Evolutionary conservation across 73 alveolate species (phyloP).

Genomic region (Symbiodinium natans): DNA sequence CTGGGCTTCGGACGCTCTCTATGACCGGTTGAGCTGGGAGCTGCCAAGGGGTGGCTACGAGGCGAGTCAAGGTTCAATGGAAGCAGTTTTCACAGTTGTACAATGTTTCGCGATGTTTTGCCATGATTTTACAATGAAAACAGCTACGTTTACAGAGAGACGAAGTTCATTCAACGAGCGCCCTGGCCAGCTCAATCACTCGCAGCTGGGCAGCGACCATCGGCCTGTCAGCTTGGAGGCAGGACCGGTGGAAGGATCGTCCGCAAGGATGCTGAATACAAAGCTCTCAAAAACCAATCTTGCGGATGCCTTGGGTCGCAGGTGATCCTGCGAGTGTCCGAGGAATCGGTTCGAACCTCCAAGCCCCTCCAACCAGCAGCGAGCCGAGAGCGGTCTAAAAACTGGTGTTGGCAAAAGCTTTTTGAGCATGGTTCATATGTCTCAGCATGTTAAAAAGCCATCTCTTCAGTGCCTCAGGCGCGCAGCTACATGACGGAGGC

Average conservation of each 20-base stretch:
- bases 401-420: too few relatives aligned
- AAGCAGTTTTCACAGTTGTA: too few relatives aligned
- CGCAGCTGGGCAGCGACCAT: slow-evolving; percentile 67
- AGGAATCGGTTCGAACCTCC: background rate
- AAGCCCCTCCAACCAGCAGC: slow-evolving; percentile 3
- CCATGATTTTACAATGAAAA: too few relatives aligned
- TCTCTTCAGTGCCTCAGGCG: background rate
- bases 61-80: background rate
- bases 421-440: background rate
- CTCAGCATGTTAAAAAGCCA: background rate
- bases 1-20: slow-evolving; percentile 71
- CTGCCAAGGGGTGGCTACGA: slow-evolving; percentile 58
- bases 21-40: slow-evolving; percentile 34
- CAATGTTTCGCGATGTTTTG: too few relatives aligned
- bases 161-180: too few relatives aligned
- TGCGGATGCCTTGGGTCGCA: background rate
- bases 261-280: background rate
- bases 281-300: background rate
- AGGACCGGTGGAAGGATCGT: background rate
- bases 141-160: too few relatives aligned
- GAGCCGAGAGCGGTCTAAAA: background rate
- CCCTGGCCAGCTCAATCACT: slow-evolving; percentile 31
- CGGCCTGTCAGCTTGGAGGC: slow-evolving; percentile 72
- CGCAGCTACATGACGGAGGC: slow-evolving; percentile 9
- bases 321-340: slow-evolving; percentile 18